Base-by-base conservation (phyloP, 345 rosid genomes). In the Leavenworthia alabamica region DNA sequence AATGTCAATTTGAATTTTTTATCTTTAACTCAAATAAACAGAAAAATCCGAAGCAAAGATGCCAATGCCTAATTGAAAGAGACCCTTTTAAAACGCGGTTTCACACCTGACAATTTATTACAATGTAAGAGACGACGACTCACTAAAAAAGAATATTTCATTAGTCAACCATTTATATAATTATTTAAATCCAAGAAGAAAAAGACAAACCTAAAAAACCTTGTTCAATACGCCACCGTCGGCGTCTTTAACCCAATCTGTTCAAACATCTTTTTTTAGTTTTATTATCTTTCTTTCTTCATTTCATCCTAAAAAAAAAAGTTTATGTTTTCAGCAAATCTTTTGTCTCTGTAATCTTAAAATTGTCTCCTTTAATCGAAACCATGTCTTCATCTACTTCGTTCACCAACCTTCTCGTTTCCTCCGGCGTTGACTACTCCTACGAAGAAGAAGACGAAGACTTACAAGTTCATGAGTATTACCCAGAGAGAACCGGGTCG, bases 391-490 rank as follows among this genome's bases (percentile, higher is more conserved):
- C 76, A 6, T 42, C 76, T 4, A 50, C 76, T 44, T 77, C 90
- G 52, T 85, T 82, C 79, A 73, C 88, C 24, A 79, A 77, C 67
- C 85, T 75, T 37, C 90, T 81, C 26, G 75, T 73, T 14, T 80
- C 78, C 3, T 58, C 65, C 55, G 75, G 54, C 48, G 67, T 64
- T 72, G 76, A 65, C 76, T 51, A 26, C 11, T 57, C 58, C 76
- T 51, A 26, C 11, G 49, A 72, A 49, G 72, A 65, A 15, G 68
- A 72, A 43, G 74, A 68, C 19, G 68, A 65, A 48, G 46, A 53
- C 58, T 81, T 8, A 47, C 62, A 7, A 61, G 15, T 40, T 55
- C 50, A 55, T 70, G 69, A 60, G 24, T 70, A 20, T 54, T 31
- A 41, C 31, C 65, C 40, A 32, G 86, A 86, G 60, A 70, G 80